These are phyloP conservation scores for Ogataea trehaloabstinens DNA, from an alignment of 805 yeast genomes.

Conservation along the genomic window DNA sequence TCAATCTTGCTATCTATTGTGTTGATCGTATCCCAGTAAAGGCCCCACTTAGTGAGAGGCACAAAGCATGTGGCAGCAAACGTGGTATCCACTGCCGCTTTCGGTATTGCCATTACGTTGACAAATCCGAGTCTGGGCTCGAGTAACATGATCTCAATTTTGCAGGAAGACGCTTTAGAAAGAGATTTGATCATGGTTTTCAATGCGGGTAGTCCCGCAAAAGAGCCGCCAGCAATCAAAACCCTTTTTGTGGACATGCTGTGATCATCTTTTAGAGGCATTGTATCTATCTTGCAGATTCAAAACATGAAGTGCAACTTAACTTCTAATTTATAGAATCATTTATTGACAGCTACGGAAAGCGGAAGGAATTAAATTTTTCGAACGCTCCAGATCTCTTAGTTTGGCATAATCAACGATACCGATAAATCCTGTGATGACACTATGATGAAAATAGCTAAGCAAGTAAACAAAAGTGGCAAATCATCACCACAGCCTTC, in stretches of 20 bases:
- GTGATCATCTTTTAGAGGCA: too few relatives aligned
- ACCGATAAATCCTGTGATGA: too few relatives aligned
- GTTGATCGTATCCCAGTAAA: slow-evolving; percentile 14
- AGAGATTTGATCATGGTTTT: slow-evolving; percentile 6
- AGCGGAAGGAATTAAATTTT: too few relatives aligned
- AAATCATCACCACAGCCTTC: too few relatives aligned
- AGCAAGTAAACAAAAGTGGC: too few relatives aligned
- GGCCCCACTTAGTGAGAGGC: slow-evolving; percentile 6
- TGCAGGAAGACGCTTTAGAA: slow-evolving; percentile 1
- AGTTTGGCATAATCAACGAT: too few relatives aligned
- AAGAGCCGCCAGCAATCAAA: slow-evolving; percentile 14
- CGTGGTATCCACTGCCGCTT: slow-evolving; percentile 34
- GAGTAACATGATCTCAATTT: slow-evolving; percentile 31
- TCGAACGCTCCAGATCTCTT: too few relatives aligned
- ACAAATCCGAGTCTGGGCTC: slow-evolving; percentile 43
- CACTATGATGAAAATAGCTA: too few relatives aligned
- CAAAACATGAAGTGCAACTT: too few relatives aligned
- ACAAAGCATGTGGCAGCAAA: slow-evolving; percentile 28
- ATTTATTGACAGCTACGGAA: too few relatives aligned
- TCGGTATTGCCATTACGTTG: slow-evolving; percentile 39
- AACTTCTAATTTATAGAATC: too few relatives aligned
- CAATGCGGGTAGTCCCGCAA: slow-evolving; percentile 11
- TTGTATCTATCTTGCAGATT: too few relatives aligned
- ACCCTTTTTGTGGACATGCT: slow-evolving; percentile 2
- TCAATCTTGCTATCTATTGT: slow-evolving; percentile 1